Evolutionary conservation across 306 rosid species (phyloP).

Genomic region (Prunus mume): DNA sequence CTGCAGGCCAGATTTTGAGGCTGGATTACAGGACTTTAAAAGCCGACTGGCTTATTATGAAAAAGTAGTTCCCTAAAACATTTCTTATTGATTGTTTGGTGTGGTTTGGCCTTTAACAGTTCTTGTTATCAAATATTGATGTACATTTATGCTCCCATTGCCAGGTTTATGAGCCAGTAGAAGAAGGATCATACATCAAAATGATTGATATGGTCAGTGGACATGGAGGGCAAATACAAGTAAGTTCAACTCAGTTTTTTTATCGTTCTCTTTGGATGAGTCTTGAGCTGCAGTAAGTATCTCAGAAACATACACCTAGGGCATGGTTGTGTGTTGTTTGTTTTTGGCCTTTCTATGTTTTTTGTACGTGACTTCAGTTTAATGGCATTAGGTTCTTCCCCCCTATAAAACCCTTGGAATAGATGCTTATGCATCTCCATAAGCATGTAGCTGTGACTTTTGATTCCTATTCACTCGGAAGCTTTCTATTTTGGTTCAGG

Average conservation of each 20-base stretch:
- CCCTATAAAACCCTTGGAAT: slow-evolving; percentile 9
- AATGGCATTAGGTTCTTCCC: not conserved
- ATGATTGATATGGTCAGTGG: slow-evolving; percentile 99
- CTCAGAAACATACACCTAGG: not conserved
- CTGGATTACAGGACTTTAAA: slow-evolving; percentile 87
- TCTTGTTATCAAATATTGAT: not conserved
- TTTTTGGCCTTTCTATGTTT: not conserved
- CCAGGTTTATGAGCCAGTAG: slow-evolving; percentile 90
- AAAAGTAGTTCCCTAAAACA: slow-evolving; percentile 47
- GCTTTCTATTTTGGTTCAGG: slow-evolving; percentile 51
- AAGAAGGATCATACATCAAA: slow-evolving; percentile 98
- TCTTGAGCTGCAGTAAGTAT: not conserved
- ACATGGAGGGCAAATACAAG: slow-evolving; percentile 95
- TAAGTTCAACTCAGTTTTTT: slow-evolving; percentile 40
- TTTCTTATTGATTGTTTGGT: slow-evolving; percentile 21
- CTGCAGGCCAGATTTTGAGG: slow-evolving; percentile 93
- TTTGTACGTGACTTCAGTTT: not conserved
- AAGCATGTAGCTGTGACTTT: not conserved
- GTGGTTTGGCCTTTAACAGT: slow-evolving; percentile 15
- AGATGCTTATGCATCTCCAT: slow-evolving; percentile 13
- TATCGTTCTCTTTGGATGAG: not conserved
- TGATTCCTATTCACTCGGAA: slow-evolving; percentile 10
- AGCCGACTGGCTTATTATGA: slow-evolving; percentile 76
- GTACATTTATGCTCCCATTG: slow-evolving; percentile 23
- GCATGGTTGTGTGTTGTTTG: not conserved